Evolutionary conservation across 2,329 filamentous ascomycete species (phyloP), one percentile per base, ranked within the genome.

Genomic region (Hirsutella rhossiliensis): DNA sequence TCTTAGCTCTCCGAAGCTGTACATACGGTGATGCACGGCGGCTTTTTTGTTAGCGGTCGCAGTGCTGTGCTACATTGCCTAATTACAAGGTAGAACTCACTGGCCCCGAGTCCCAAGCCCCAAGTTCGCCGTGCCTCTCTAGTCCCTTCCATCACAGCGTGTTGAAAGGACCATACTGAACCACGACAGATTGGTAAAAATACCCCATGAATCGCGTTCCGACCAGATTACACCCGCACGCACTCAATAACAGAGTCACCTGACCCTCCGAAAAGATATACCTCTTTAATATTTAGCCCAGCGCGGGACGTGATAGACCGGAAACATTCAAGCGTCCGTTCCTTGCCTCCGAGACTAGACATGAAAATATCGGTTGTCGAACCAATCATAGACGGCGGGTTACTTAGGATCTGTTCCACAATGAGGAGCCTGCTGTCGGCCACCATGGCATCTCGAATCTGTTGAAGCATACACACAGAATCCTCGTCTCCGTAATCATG

Each of bases 401-500:
- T 53, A 6, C 44, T 50, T 30, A 60, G 43, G 15, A 64, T 48
- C 37, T 57, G 51, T 46, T 63, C 62, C 12, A 58, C 51, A 17
- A 65, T 56, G 9, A 64, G 52, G 1, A 64, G 48, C 19, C 51
- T 54, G 48, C 60, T 63, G 42, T 64, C 59, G 0, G 43, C 27
- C 11, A 52, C 55, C 58, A 60, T 60, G 39, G 56, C 54, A 9
- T 52, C 43, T 9, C 47, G 44, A 7, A 62, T 52, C 34, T 52
- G 54, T 37, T 51, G 42, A 6, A 66, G 51, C 1, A 65, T 64
- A 19, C 50, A 42, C 1, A 57, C 53, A 23, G 53, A 56, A 13
- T 55, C 55, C 2, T 55, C 51, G 42, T 65, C 62, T 19, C 56
- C 48, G 45, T 63, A 66, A 44, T 66, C 59, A 45, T 67, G 64